Evolutionary conservation across 129 eudicot species (phyloP).

Genomic region (Chrysanthemum makinoi): DNA sequence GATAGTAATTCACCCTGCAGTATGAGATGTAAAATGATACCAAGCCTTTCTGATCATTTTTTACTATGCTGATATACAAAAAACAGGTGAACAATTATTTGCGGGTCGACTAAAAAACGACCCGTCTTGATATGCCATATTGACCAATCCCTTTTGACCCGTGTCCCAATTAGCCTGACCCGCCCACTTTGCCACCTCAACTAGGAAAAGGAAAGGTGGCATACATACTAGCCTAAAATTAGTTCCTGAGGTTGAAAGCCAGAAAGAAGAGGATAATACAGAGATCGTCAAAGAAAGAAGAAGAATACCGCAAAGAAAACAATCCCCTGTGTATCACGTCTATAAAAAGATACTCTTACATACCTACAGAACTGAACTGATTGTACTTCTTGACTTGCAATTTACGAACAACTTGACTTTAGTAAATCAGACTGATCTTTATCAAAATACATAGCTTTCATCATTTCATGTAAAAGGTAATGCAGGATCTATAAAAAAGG

Average conservation of each 20-base stretch:
- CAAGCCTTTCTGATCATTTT: neutral
- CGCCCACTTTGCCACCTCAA: too few relatives aligned
- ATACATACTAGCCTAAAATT: too few relatives aligned
- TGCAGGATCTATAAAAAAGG: neutral
- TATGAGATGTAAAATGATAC: too few relatives aligned
- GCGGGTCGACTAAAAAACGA: too few relatives aligned
- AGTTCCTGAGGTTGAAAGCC: too few relatives aligned
- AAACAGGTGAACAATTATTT: too few relatives aligned
- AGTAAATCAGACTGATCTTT: slow-evolving; percentile 1
- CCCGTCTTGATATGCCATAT: too few relatives aligned
- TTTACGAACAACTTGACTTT: neutral
- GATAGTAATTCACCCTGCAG: slow-evolving; percentile 81
- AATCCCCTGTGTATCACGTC: neutral
- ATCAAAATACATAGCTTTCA: neutral
- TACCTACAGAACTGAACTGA: neutral
- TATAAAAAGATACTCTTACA: neutral
- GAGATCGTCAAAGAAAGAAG: neutral
- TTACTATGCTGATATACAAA: too few relatives aligned
- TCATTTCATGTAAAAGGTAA: neutral
- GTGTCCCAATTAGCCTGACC: too few relatives aligned
- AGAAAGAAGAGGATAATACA: too few relatives aligned
- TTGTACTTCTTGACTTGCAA: neutral
- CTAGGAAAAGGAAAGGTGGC: too few relatives aligned
- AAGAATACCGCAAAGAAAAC: neutral
- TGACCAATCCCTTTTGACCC: too few relatives aligned